Percentiles rank a stretch among this genome's conserved stretches.
Conservation (phyloP, 192 early-diverging fungal species). For the Umbelopsis sp. region DNA sequence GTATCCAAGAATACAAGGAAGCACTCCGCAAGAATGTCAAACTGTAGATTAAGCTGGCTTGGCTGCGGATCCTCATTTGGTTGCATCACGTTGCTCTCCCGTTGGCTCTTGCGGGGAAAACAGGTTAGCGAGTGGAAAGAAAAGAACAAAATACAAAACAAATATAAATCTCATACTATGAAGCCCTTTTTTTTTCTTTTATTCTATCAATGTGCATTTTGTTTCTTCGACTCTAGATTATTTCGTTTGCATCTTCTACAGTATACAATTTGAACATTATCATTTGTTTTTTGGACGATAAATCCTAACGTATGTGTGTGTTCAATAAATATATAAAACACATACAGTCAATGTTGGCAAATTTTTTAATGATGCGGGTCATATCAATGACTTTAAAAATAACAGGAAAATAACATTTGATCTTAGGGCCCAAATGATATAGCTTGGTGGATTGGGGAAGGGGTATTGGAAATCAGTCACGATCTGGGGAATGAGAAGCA, state of each 20-base stretch:
- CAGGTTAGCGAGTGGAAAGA: too few relatives aligned
- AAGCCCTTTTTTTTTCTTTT: not conserved
- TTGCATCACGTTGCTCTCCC: too few relatives aligned
- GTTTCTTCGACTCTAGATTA: not conserved
- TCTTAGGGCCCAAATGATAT: too few relatives aligned
- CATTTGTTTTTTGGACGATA: not conserved
- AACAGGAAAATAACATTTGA: too few relatives aligned
- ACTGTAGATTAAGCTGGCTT: too few relatives aligned
- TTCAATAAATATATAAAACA: not conserved
- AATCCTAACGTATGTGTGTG: not conserved
- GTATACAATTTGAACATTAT: not conserved
- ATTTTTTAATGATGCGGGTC: too few relatives aligned
- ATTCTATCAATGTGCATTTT: not conserved
- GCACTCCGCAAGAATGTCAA: conserved; percentile 73
- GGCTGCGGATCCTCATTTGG: not conserved
- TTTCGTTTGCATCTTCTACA: not conserved
- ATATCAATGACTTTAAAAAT: too few relatives aligned
- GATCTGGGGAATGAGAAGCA: not conserved
- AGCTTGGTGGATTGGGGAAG: too few relatives aligned
- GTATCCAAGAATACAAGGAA: conserved; percentile 89
- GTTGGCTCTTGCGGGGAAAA: too few relatives aligned
- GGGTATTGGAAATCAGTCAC: not conserved
- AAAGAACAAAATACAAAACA: too few relatives aligned
- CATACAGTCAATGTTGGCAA: too few relatives aligned
- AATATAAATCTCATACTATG: too few relatives aligned